Evolutionary conservation across 108 stramenopile genomes (phyloP), one percentile per base, ranked within the genome.

Genomic region (Cyclotella sp.): DNA sequence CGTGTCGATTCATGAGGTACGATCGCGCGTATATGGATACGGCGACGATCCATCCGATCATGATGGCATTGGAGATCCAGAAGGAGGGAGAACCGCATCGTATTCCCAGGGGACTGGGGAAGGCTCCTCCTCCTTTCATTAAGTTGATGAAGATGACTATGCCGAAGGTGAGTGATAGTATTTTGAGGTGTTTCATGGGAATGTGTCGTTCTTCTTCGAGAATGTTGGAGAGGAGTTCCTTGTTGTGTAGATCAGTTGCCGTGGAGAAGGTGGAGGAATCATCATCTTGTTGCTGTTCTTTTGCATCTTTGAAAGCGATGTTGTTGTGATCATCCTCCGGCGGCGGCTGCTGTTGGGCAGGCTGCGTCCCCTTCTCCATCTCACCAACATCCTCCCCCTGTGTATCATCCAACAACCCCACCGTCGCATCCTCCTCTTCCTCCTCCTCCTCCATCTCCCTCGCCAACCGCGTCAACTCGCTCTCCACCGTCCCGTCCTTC

Each of bases 91-190:
- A 86, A 51, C 98, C 98, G 86, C 97, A 99, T 43, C 73, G 72
- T 72, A 98, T 96, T 7, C 97, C 98, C 75, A 97, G 85, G 19
- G 97, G 97, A 59, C 85, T 87, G 18, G 78, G 68, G 73, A 96
- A 96, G 10, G 93, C 90, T 14, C 95, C 96, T 59, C 84, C 98
- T 68, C 98, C 98, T 70, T 97, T 91, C 43, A 96, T 82, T 6
- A 99, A 51, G 75, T 99, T 98, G 64, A 97, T 76, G 40, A 92
- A 87, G 19, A 99, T 75, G n/a, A 97, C 79, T 47, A 97, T 85
- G 14, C 82, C 78, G 67, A 98, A 96, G 40, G 96, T 90, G 26
- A 77, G 72, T 28, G 77, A 30, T 0, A 98, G 69, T 1, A 84
- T 84, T 57, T 90, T 76, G 9, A 96, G 84, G 67, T 98, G 93